Evolutionary conservation across 257 asterid genomes (phyloP).

Genomic region (Gentiana macrophylla): DNA sequence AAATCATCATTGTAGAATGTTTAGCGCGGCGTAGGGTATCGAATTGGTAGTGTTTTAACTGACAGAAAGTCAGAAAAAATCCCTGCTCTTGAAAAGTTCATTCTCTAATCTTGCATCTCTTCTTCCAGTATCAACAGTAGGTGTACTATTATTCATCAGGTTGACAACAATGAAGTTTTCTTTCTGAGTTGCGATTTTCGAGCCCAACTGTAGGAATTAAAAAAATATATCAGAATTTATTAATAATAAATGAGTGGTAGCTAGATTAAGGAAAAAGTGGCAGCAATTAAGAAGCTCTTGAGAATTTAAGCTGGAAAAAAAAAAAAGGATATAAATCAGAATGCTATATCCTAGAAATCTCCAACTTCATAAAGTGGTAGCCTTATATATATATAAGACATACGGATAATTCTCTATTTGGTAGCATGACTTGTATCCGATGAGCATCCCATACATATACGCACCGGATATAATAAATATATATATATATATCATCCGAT

Average conservation of each 20-base stretch:
- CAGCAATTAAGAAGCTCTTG: background rate
- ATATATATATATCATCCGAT: no score
- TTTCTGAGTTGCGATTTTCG: slow-evolving; percentile 32
- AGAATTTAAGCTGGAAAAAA: background rate
- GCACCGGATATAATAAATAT: no score
- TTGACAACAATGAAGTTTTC: slow-evolving; percentile 52
- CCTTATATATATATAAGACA: no score
- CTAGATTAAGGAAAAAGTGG: background rate
- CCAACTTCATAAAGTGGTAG: background rate
- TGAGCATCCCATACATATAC: no score
- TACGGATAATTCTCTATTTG: no score
- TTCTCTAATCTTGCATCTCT: slow-evolving; percentile 32
- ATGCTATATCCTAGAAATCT: background rate
- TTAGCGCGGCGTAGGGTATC: slow-evolving; percentile 65
- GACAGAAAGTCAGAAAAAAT: slow-evolving; percentile 60
- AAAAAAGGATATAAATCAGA: background rate
- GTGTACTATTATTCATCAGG: slow-evolving; percentile 30
- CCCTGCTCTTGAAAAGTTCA: slow-evolving; percentile 39
- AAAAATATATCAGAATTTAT: background rate
- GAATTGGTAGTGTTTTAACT: slow-evolving; percentile 47
- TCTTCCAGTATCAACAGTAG: slow-evolving; percentile 38
- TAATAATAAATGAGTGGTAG: background rate
- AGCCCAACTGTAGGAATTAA: slow-evolving; percentile 40
- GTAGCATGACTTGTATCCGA: no score
- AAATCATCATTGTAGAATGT: slow-evolving; percentile 82